Evolutionary conservation across 164 flowering plant species (phyloP).

Genomic region (Vitis labrusca): DNA sequence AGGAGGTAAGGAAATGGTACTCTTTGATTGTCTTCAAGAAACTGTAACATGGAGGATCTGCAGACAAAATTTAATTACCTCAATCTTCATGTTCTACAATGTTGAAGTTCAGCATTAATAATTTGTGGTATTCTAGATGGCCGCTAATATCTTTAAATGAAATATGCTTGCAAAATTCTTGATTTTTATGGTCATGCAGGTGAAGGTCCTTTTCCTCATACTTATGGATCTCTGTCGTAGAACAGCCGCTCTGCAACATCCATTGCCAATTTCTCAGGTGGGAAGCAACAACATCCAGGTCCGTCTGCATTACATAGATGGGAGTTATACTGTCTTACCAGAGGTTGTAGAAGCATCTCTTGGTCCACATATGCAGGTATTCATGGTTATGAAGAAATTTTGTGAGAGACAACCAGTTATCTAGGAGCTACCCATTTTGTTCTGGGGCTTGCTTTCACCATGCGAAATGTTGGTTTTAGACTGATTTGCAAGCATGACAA

Average conservation of each 20-base stretch:
- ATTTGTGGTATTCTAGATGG: not conserved
- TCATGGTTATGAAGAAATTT: not conserved
- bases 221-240: constrained; percentile 90
- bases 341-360: constrained; percentile 99
- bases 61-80: too few species aligned
- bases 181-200: constrained; percentile 46
- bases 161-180: not conserved
- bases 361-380: constrained; percentile 99
- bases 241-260: constrained; percentile 68
- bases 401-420: not conserved
- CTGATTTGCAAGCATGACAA: not conserved
- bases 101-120: not conserved
- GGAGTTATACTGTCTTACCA: constrained; percentile 92
- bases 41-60: not conserved
- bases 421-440: not conserved
- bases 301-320: constrained; percentile 94
- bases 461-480: too few species aligned
- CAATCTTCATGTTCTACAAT: not conserved
- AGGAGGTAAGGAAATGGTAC: constrained; percentile 61
- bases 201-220: constrained; percentile 90
- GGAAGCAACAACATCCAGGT: constrained; percentile 84
- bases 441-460: not conserved
- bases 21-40: not conserved
- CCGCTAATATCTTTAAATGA: too few species aligned
- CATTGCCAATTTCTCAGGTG: constrained; percentile 93